Conservation (phyloP, 2,329 filamentous ascomycete species). For the Zopfia rhizophila region DNA sequence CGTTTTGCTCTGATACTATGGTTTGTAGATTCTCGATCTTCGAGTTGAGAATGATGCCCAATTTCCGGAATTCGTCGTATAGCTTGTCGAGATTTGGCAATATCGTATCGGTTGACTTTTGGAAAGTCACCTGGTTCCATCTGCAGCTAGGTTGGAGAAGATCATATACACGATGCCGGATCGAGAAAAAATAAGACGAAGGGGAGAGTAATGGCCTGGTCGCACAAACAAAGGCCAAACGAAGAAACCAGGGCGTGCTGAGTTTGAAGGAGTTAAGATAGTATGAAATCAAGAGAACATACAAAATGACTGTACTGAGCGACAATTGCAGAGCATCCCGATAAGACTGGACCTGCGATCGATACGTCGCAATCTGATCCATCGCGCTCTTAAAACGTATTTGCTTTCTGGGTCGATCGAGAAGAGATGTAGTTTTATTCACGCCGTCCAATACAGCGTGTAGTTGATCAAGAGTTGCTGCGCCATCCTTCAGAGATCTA, state of each 20-base stretch:
- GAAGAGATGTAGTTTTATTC: constrained; percentile 27
- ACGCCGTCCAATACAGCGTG: constrained; percentile 24
- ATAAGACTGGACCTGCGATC: constrained; percentile 35
- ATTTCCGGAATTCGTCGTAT: constrained; percentile 31
- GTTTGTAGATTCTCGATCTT: constrained; percentile 31
- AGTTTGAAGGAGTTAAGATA: no score
- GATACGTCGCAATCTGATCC: constrained; percentile 27
- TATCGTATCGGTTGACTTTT: constrained; percentile 31
- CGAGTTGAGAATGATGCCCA: constrained; percentile 27
- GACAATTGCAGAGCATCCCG: constrained; percentile 33
- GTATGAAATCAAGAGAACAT: constrained; percentile 13
- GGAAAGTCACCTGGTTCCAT: constrained; percentile 35
- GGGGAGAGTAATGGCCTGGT: no score
- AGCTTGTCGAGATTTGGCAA: constrained; percentile 35
- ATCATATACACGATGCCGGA: no score
- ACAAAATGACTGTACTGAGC: constrained; percentile 36
- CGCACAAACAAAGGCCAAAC: no score
- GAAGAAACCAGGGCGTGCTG: no score
- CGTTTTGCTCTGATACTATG: constrained; percentile 18
- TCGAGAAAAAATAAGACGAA: no score
- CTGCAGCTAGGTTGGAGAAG: constrained; percentile 10
- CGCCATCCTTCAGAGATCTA: constrained; percentile 31
- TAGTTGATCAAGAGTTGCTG: constrained; percentile 28
- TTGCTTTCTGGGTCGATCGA: constrained; percentile 32
- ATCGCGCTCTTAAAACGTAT: constrained; percentile 28